A percentile compares a stretch with the other conserved stretches of the same genome.
Evolutionary conservation across 2,329 filamentous ascomycete species (phyloP).

Genomic region (Aspergillus arachidicola): DNA sequence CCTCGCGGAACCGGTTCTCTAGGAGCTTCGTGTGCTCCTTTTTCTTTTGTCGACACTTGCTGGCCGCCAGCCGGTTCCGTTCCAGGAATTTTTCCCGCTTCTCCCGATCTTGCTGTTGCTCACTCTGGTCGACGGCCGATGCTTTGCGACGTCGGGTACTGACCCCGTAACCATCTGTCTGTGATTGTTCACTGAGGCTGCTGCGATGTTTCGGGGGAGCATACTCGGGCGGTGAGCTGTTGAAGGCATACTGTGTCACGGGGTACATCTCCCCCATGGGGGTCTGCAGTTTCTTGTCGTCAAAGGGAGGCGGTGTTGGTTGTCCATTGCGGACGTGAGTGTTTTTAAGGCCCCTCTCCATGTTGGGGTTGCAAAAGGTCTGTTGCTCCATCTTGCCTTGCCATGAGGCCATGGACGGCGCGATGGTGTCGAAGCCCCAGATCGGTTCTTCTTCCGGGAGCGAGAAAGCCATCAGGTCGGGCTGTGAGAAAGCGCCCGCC

Average conservation of each 20-base stretch:
- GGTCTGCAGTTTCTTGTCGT: constrained; percentile 26
- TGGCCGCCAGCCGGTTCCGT: constrained; percentile 61
- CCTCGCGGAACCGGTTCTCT: constrained; percentile 42
- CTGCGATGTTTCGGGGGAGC: neutral
- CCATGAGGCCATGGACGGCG: neutral
- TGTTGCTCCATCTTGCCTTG: neutral
- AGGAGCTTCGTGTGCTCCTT: constrained; percentile 59
- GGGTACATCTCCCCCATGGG: neutral
- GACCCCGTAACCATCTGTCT: too few species aligned
- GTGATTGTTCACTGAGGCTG: neutral
- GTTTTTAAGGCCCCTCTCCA: constrained; percentile 26
- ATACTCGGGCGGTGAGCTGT: neutral
- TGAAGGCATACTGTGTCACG: neutral
- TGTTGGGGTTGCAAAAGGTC: neutral
- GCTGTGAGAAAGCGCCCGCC: neutral
- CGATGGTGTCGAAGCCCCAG: neutral
- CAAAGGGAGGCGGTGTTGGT: constrained; percentile 39
- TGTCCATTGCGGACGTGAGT: constrained; percentile 43
- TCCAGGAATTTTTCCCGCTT: constrained; percentile 58
- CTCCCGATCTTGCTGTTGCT: constrained; percentile 25
- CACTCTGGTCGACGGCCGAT: neutral
- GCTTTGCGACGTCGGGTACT: neutral
- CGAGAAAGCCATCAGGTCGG: neutral
- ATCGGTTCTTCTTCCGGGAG: neutral
- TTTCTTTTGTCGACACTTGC: constrained; percentile 65